Evolutionary conservation across 192 early-diverging fungal species (phyloP).

Genomic region (Linderina pennispora): DNA sequence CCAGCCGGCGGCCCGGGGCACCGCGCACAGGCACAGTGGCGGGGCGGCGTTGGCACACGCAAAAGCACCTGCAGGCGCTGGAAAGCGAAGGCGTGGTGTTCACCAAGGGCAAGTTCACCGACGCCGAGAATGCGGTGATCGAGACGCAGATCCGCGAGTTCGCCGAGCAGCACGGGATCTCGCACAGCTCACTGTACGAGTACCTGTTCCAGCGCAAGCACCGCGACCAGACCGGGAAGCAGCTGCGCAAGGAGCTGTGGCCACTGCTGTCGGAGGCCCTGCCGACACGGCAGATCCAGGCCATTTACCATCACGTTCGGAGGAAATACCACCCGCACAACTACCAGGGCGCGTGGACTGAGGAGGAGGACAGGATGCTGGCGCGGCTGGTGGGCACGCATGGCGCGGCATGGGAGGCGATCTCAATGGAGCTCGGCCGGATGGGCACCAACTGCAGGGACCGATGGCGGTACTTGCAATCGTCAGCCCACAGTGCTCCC

Average conservation of each 20-base stretch:
- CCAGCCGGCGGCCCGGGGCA: not conserved
- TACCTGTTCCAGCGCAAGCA: constrained; percentile 27
- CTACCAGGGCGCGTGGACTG: constrained; percentile 41
- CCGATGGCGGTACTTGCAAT: constrained; percentile 44
- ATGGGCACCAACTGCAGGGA: constrained; percentile 46
- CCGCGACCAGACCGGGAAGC: constrained; percentile 9
- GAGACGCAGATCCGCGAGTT: constrained; percentile 18
- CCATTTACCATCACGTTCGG: constrained; percentile 43
- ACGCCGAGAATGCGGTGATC: constrained; percentile 25
- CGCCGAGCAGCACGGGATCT: constrained; percentile 16
- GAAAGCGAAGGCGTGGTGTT: constrained; percentile 36
- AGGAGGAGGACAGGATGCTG: constrained; percentile 27
- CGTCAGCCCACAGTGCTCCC: too few species aligned
- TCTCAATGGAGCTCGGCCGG: constrained; percentile 29
- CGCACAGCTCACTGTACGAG: constrained; percentile 23
- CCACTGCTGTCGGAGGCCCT: constrained; percentile 35
- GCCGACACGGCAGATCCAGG: constrained; percentile 34
- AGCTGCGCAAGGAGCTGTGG: constrained; percentile 35
- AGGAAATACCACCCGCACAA: constrained; percentile 41
- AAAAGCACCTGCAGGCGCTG: constrained; percentile 29
- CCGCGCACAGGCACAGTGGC: too few species aligned
- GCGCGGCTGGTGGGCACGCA: constrained; percentile 30
- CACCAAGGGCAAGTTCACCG: constrained; percentile 44
- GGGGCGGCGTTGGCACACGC: constrained; percentile 32
- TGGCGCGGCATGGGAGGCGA: constrained; percentile 41